Base-by-base conservation (phyloP, 805 yeast species). In the Candida maris region DNA sequence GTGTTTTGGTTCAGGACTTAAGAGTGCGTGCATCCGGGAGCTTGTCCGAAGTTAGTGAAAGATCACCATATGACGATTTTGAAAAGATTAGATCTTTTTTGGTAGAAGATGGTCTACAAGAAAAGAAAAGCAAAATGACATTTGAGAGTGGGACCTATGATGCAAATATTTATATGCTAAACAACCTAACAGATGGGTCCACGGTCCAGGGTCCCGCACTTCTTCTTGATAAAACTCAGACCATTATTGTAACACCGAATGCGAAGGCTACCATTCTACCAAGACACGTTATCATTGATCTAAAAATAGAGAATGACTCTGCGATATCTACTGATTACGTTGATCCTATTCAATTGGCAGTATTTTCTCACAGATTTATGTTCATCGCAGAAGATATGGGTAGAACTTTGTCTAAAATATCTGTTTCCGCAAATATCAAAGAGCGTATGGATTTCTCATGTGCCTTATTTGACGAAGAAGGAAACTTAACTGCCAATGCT, bases 21-120 rank as follows among this genome's bases (percentile, higher is more conserved):
- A 40, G 44, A 18, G 77, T 83, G 32, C 77, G 81, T 5, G 77
- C 83, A 31, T 86, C 81, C 40, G 77, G 87, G 9, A 88, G 89
- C 3, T 89, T 83, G 51, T 62, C 84, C 7, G 32, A 40, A 23
- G 19, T 36, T 3, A 26, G 33, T n/a, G 44, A 36, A 34, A 24
- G 41, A 27, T 35, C 44, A 19, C 44, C 44, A 6, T 39, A 39
- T 20, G 24, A 39, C 24, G 44, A 39, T 20, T 12, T 39, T 16
- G 29, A 35, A 32, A 81, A 79, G 44, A 81, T 81, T 38, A 74
- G 73, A 41, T 79, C 88, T 0, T 84, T 80, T 8, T 87, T 87
- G 16, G 87, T 88, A 2, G 86, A 86, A 27, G 88, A 87, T 31
- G 85, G 88, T 5, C 76, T 20, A 23, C 38, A 36, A 17, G 38